Evolutionary conservation across 306 rosid species (phyloP).

Genomic region (Sphenostylis stenocarpa): DNA sequence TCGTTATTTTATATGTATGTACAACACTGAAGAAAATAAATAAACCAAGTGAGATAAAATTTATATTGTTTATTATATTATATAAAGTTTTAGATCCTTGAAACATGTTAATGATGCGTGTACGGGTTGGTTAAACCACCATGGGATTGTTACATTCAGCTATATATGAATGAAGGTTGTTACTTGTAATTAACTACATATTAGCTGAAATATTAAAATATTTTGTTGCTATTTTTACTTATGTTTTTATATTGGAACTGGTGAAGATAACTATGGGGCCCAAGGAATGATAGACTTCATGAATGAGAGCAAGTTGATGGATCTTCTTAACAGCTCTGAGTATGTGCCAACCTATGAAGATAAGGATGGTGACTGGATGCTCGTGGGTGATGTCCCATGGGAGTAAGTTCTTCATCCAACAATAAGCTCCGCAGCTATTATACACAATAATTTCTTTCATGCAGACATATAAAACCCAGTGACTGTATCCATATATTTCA

Average conservation of each 20-base stretch:
- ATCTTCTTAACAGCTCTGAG: conserved; percentile 95
- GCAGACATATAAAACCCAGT: background rate
- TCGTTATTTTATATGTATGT: background rate
- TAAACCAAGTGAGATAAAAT: background rate
- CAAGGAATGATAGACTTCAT: conserved; percentile 99
- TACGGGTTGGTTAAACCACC: conserved; percentile 2
- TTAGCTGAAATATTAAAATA: background rate
- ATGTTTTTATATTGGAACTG: conserved; percentile 12
- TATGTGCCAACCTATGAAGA: conserved; percentile 99
- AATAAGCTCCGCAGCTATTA: conserved; percentile 2
- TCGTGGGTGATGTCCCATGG: conserved; percentile 99
- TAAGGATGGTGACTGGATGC: conserved; percentile 99
- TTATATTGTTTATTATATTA: background rate
- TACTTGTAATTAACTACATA: background rate
- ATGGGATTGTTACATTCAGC: conserved; percentile 37
- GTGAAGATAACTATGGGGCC: conserved; percentile 84
- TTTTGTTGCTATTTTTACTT: background rate
- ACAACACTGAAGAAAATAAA: background rate
- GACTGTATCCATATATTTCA: background rate
- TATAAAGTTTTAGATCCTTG: conserved; percentile 22
- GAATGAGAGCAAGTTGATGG: conserved; percentile 99
- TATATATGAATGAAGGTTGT: background rate
- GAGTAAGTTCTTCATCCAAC: conserved; percentile 61
- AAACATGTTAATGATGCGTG: conserved; percentile 27
- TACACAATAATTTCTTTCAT: background rate